Conservation (phyloP, 2,329 filamentous ascomycete genomes). For the Paraconiothyrium brasiliense region DNA sequence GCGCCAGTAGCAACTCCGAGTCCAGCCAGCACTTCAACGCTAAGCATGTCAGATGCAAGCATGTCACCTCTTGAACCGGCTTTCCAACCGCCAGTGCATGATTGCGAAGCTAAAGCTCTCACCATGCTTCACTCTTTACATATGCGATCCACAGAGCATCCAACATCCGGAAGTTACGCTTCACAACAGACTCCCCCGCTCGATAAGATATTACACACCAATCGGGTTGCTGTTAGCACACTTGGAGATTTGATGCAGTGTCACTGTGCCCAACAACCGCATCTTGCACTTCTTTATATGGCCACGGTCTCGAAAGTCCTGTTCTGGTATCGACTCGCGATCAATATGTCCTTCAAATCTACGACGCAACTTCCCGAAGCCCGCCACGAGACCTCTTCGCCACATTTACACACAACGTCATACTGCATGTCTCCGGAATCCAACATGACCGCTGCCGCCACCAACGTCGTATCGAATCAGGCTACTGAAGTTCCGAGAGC, state of each 20-base stretch:
- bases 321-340: conserved; percentile 6
- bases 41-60: background rate
- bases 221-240: conserved; percentile 1
- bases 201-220: conserved; percentile 8
- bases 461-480: background rate
- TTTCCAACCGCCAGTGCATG: background rate
- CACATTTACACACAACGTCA: background rate
- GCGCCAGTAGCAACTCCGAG: background rate
- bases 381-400: background rate
- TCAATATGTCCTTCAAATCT: conserved; percentile 2
- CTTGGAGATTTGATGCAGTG: background rate
- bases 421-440: background rate
- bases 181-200: background rate
- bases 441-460: background rate
- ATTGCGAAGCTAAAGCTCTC: conserved; percentile 15
- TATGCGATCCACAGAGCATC: background rate
- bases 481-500: background rate
- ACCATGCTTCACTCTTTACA: conserved; percentile 10
- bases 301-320: conserved; percentile 11
- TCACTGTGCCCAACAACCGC: conserved; percentile 13
- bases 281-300: conserved; percentile 10
- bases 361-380: background rate
- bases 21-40: background rate
- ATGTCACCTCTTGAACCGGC: conserved; percentile 1
- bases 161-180: background rate